These are phyloP conservation scores for Pseudisothecium myosuroides DNA, from an alignment of 225 moss, liverwort and hornwort species.

Conservation along the genomic window DNA sequence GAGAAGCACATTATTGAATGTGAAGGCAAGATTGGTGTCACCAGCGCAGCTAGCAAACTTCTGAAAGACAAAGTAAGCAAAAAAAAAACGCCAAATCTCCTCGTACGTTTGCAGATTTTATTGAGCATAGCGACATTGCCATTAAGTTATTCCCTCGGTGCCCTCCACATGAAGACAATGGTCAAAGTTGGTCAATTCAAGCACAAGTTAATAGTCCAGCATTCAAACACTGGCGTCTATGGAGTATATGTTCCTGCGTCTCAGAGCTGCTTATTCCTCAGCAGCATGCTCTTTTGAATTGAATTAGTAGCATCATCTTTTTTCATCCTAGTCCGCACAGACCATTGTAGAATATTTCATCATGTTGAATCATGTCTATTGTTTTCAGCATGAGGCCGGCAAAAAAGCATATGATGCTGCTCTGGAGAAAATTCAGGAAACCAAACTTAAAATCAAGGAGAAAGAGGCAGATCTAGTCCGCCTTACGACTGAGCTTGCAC, in stretches of 20 bases:
- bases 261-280: neutral
- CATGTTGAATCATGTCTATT: neutral
- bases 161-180: neutral
- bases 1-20: slow-evolving; percentile 84
- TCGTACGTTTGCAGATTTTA: neutral
- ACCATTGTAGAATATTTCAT: neutral
- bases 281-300: neutral
- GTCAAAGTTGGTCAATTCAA: neutral
- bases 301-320: neutral
- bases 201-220: neutral
- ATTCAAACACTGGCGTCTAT: neutral
- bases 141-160: neutral
- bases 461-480: slow-evolving; percentile 62
- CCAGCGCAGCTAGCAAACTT: slow-evolving; percentile 71
- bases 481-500: slow-evolving; percentile 33
- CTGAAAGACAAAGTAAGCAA: slow-evolving; percentile 77
- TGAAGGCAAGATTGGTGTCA: slow-evolving; percentile 68
- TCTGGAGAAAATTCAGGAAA: slow-evolving; percentile 46
- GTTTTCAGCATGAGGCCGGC: slow-evolving; percentile 56
- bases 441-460: slow-evolving; percentile 39
- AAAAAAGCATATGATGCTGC: slow-evolving; percentile 54
- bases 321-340: neutral
- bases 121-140: neutral
- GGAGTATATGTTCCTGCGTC: neutral
- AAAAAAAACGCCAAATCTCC: neutral